Evolutionary conservation across 2,329 filamentous ascomycete genomes (phyloP).

Genomic region (Apiospora phragmitis): DNA sequence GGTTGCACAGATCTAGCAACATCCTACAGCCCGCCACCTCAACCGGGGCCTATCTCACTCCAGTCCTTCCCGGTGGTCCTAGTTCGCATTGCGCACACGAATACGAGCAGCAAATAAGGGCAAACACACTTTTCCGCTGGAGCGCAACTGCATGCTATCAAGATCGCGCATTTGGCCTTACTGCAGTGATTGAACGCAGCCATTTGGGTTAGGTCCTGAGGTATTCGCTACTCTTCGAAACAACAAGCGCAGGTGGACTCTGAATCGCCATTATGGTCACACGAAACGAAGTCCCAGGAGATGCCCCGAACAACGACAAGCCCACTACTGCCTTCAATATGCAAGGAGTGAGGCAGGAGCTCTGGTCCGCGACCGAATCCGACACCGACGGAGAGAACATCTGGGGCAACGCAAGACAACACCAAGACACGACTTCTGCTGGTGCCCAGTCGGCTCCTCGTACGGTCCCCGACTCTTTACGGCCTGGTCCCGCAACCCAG

Average conservation of each 20-base stretch:
- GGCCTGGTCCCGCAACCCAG: constrained; percentile 29
- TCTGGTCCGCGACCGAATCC: constrained; percentile 35
- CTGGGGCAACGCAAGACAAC: constrained; percentile 26
- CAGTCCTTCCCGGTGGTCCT: neutral
- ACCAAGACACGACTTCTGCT: constrained; percentile 18
- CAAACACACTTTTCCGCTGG: neutral
- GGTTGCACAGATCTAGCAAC: neutral
- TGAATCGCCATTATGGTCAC: constrained; percentile 37
- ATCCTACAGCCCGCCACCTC: neutral
- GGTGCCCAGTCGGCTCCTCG: constrained; percentile 10
- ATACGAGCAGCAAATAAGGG: neutral
- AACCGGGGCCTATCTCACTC: neutral
- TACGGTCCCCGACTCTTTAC: constrained; percentile 33
- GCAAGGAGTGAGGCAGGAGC: constrained; percentile 30
- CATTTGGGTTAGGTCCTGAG: neutral
- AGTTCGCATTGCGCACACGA: neutral
- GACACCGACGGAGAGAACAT: constrained; percentile 30
- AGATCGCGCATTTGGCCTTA: neutral
- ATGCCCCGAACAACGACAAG: constrained; percentile 26
- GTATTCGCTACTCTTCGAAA: neutral
- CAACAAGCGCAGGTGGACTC: neutral
- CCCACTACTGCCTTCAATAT: constrained; percentile 24
- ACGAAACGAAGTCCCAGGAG: constrained; percentile 38
- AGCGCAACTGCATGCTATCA: neutral
- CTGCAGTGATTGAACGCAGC: neutral